Conservation (phyloP, 108 stramenopile genomes). For the Bacterosira constricta region DNA sequence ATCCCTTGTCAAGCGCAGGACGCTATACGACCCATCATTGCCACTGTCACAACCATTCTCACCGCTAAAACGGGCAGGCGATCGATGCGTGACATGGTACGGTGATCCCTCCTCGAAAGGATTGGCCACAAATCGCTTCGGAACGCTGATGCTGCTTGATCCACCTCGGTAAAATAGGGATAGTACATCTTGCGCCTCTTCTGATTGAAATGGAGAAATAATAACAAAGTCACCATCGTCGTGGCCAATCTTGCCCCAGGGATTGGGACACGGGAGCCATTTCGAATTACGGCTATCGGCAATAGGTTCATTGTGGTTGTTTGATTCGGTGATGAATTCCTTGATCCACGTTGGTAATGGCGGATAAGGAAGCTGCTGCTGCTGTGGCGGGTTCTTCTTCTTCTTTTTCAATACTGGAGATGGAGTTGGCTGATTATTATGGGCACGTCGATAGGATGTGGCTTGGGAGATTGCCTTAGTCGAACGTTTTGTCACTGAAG, state of each 20-base stretch:
- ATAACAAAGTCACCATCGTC: constrained; percentile 68
- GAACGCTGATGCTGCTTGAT: constrained; percentile 8
- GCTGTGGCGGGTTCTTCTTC: neutral
- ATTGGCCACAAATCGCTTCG: constrained; percentile 53
- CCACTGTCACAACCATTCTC: too few species aligned
- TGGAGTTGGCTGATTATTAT: constrained; percentile 10
- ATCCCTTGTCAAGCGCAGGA: constrained; percentile 63
- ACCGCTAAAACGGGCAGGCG: constrained; percentile 55
- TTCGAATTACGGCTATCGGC: constrained; percentile 29
- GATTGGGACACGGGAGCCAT: constrained; percentile 64
- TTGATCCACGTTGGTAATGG: constrained; percentile 24
- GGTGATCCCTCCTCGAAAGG: constrained; percentile 55
- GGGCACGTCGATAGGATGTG: neutral
- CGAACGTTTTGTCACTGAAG: too few species aligned
- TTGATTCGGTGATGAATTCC: constrained; percentile 25
- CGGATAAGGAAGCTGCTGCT: neutral
- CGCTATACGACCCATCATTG: constrained; percentile 66
- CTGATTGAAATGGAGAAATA: constrained; percentile 53
- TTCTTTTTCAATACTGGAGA: constrained; percentile 9
- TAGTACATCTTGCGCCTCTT: constrained; percentile 31
- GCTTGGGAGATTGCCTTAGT: too few species aligned
- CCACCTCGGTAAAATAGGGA: constrained; percentile 27
- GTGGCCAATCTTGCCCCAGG: constrained; percentile 71
- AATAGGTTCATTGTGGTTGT: constrained; percentile 10
- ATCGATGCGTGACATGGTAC: constrained; percentile 66